Evolutionary conservation across 768 basidiomycete genomes (phyloP), one percentile per base, ranked within the genome.

Genomic region (Erythrobasidium yunnanense): DNA sequence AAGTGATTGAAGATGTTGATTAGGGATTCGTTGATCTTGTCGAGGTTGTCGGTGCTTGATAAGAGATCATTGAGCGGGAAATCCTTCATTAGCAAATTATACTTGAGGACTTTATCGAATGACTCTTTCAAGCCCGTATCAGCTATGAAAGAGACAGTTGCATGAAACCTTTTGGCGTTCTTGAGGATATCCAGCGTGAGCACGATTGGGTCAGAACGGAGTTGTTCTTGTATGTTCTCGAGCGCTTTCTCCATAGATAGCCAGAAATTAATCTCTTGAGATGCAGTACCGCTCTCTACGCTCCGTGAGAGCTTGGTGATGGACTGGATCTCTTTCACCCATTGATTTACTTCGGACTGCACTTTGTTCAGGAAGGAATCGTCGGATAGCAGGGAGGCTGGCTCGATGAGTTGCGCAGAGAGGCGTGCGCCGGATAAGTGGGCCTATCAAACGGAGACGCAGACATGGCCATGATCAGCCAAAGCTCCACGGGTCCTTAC

Each of bases 251-350:
- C 95, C 76, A 99, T 81, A 75, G 86, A 88, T 23, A 97, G 80
- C 95, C 95, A 97, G 73, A 99, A 97, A 76, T 97, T 97, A 80
- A 99, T 91, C 76, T 97, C 95, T 74, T 99, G 95, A 0, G 90
- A 92, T 1, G 95, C 93, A 0, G 93, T 97, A 1, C 93, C 93
- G 3, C 88, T 88, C 0, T 85, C 81, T 32, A 97, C 93, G 72
- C 97, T 93, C 23, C 95, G 81, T 1, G 84, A 85, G n/a, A 99
- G 83, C 75, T 93, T 95, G 4, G 95, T 97, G 55, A 97, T 91
- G 0, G 87, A 83, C 76, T 97, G 95, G 62, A 97, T 93, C 30
- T 90, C 86, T 77, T 95, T 95, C 79, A 97, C 95, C 95, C 95
- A 99, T 15, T 84, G 81, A 75, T 97, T 97, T 68, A 97, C 93